A percentile compares a stretch with the other conserved stretches of the same genome.
phyloP scores from a whole-genome alignment of 208 protist species.

The Crithidia sp. region DNA sequence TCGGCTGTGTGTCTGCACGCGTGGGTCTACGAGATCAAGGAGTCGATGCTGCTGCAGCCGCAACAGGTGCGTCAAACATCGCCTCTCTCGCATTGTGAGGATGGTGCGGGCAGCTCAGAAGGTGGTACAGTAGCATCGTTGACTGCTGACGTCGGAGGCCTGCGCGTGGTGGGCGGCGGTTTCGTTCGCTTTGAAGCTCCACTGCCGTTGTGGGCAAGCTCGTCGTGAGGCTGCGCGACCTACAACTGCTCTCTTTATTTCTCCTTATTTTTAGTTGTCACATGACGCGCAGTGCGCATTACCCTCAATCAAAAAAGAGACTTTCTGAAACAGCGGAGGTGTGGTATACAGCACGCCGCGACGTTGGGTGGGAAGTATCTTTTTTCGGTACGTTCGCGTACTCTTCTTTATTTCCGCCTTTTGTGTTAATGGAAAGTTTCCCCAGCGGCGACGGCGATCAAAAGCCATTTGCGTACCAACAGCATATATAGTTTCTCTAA shows the following conservation, averaged over 20 bases:
- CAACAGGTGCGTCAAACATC: background rate
- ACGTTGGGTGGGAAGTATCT: too few species aligned
- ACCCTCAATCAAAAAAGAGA: background rate
- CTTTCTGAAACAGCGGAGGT: too few species aligned
- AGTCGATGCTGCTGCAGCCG: conserved; percentile 25
- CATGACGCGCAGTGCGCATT: background rate
- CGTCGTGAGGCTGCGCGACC: background rate
- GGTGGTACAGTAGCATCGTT: background rate
- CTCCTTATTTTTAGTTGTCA: background rate
- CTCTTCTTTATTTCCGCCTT: too few species aligned
- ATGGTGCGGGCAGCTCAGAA: too few species aligned
- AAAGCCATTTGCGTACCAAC: too few species aligned
- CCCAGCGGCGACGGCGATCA: too few species aligned
- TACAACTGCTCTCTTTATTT: background rate
- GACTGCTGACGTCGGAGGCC: background rate
- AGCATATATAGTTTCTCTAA: too few species aligned
- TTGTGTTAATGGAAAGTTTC: too few species aligned
- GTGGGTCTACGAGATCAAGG: conserved; percentile 68
- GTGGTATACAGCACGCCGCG: too few species aligned
- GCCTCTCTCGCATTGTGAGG: too few species aligned
- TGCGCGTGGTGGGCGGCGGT: background rate
- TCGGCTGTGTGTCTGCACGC: conserved; percentile 70
- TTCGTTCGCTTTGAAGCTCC: conserved; percentile 31
- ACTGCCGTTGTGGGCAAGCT: conserved; percentile 21
- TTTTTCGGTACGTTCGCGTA: too few species aligned